A percentile compares a stretch with the other conserved stretches of the same genome.
These are phyloP conservation scores for Aeschynomene evenia DNA, from an alignment of 306 rosid genomes.

Conservation along the genomic window DNA sequence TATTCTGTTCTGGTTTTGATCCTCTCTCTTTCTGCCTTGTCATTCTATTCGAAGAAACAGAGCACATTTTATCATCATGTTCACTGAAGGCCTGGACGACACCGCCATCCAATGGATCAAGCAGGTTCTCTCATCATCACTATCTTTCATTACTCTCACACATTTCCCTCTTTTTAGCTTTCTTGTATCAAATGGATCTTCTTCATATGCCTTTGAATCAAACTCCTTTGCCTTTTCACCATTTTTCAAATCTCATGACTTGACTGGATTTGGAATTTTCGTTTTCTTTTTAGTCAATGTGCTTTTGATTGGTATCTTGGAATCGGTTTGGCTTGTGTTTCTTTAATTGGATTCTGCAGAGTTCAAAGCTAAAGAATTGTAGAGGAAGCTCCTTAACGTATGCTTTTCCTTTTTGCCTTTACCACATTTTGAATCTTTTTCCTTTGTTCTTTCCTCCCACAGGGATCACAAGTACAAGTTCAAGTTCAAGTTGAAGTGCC, in stretches of 20 bases:
- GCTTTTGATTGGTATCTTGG: conserved; percentile 7
- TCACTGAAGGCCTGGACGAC: conserved; percentile 92
- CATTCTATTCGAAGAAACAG: background rate
- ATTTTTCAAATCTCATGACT: no score
- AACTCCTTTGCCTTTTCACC: no score
- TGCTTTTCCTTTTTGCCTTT: background rate
- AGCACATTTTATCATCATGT: conserved; percentile 54
- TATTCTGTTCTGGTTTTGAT: background rate
- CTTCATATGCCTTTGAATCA: no score
- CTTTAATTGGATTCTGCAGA: background rate
- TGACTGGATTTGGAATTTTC: background rate
- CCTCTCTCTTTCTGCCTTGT: background rate
- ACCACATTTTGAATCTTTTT: background rate
- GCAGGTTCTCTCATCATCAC: conserved; percentile 43
- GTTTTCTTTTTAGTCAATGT: background rate
- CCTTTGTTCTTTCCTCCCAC: background rate
- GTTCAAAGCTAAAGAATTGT: background rate
- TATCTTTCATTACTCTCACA: background rate
- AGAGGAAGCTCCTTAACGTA: background rate
- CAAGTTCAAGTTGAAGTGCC: conserved; percentile 40
- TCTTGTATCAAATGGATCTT: background rate
- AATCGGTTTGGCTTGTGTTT: background rate
- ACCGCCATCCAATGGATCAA: conserved; percentile 88
- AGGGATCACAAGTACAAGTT: conserved; percentile 54
- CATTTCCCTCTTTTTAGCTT: background rate